Conservation (phyloP, 495 filamentous ascomycete genomes). For the Aspergillus ellipticus region DNA sequence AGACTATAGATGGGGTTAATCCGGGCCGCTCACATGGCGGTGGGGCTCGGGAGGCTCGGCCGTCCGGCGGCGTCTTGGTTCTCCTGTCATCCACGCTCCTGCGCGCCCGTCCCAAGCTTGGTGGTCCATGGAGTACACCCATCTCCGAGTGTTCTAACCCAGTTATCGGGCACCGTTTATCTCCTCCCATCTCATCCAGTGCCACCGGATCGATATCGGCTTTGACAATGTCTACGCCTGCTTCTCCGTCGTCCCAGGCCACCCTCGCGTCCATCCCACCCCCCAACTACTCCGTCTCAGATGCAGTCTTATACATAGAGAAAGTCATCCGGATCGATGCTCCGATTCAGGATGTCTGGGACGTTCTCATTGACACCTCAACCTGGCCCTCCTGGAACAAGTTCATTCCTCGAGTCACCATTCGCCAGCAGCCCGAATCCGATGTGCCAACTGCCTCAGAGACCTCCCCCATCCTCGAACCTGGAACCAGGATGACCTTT, state of each 20-base stretch:
- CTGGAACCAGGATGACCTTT: conserved; percentile 36
- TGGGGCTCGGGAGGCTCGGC: conserved; percentile 21
- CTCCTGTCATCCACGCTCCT: no score
- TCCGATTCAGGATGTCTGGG: conserved; percentile 32
- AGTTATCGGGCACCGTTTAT: not conserved
- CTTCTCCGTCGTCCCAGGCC: conserved; percentile 21
- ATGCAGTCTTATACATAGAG: conserved; percentile 30
- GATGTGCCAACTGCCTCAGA: not conserved
- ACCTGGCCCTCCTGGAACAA: conserved; percentile 44
- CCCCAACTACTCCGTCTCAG: conserved; percentile 26
- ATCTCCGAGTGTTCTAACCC: no score
- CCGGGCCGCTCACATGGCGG: no score
- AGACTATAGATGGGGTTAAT: no score
- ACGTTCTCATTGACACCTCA: conserved; percentile 35
- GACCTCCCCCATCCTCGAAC: conserved; percentile 28
- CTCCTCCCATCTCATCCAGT: not conserved
- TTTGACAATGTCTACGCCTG: conserved; percentile 13
- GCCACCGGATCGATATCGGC: not conserved
- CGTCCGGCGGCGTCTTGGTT: conserved; percentile 10
- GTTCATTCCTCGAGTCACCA: conserved; percentile 40
- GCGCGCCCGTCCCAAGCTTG: no score
- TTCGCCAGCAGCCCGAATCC: conserved; percentile 30
- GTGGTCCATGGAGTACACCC: no score
- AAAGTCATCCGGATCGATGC: conserved; percentile 35
- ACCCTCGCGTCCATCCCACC: conserved; percentile 24